Evolutionary conservation across 257 asterid genomes (phyloP), one percentile per base, ranked within the genome.

Genomic region (Schizonepeta tenuifolia): DNA sequence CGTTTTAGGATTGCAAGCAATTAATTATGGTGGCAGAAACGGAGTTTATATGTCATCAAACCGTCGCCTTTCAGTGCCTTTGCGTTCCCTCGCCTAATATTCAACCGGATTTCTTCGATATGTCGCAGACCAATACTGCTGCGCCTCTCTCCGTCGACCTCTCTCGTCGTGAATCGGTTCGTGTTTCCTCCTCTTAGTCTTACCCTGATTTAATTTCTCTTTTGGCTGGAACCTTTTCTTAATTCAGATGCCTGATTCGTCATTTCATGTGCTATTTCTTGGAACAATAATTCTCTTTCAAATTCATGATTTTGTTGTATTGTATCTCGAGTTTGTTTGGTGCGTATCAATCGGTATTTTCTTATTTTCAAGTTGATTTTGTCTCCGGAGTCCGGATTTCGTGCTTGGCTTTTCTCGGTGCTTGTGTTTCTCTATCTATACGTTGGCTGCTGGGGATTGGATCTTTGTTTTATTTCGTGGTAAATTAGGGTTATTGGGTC

Each of bases 131-230:
- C 50, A 60, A 51, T 31, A 18, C 77, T 20, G 72, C 62, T 21
- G 24, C 82, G 28, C 69, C 85, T 40, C 40, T 79, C 15, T 59
- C 81, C 43, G 24, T 83, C 70, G 80, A 84, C 49, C 71, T 78
- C 62, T 81, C 88, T 57, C 86, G 86, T 36, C 75, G 80, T 20
- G 86, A 84, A 53, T 84, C 88, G 75, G 88, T 84, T 18, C 9
- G 82, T 72, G 1, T 57, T 12, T 40, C 26, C 1, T 3, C 51
- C 10, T 14, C 55, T 58, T 15, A 12, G 57, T 59, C 56, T 44
- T 65, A 11, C 28, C 66, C 47, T 62, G 12, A 47, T 68, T 65
- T 21, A 3, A 0, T 64, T 21, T 38, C 8, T 59, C 12, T 40
- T 66, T 41, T 3, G 2, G 14, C 24, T 63, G 40, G 21, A 58